Evolutionary conservation across 176 grass and related monocot genomes (phyloP), one percentile per base, ranked within the genome.

Genomic region (Carex myosuroides): DNA sequence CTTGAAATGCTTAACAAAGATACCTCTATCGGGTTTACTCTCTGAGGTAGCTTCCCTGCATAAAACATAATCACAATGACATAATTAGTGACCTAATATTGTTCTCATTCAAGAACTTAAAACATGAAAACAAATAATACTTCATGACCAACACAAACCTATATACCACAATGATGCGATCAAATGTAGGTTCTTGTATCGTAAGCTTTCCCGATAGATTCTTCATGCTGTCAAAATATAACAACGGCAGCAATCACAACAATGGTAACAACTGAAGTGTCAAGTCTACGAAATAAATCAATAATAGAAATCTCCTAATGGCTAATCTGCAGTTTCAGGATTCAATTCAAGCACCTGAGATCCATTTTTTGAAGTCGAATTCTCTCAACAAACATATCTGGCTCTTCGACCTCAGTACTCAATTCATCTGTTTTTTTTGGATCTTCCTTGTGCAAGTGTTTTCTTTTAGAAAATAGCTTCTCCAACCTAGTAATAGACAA

Each of bases 181-280:
- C 96, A 89, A 98, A 98, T 80, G 93, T 95, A 86, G 96, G 96
- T 42, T 98, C 96, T 90, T 95, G 88, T 70, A 98, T 95, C 77
- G 89, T 95, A 46, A 95, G 84, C 63, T 88, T 62, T 29, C 83
- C 80, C 57, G 86, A 64, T 22, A 98, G 62, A 89, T 98, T 98
- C 84, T 18, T 87, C 86, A 90, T 79, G 65, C 96, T 98, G 88
- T 64, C 72, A 22, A 61, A 88, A 84, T 54, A 33, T n/a, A 53
- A 50, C 59, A 59, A 81, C 8, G 68, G 46, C 35, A 64, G 9
- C 11, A 64, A 72, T 57, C 17, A 68, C 52, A 18, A 71, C 32
- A 69, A 14, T 46, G n/a, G 70, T 17, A 70, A 16, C 50, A 77
- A 17, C 24, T 82, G 50, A 80, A 29, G 58, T 80, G 62, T 9